Evolutionary conservation across 192 early-diverging fungal species (phyloP), one percentile per base, ranked within the genome.

Genomic region (Lobosporangium transversale): DNA sequence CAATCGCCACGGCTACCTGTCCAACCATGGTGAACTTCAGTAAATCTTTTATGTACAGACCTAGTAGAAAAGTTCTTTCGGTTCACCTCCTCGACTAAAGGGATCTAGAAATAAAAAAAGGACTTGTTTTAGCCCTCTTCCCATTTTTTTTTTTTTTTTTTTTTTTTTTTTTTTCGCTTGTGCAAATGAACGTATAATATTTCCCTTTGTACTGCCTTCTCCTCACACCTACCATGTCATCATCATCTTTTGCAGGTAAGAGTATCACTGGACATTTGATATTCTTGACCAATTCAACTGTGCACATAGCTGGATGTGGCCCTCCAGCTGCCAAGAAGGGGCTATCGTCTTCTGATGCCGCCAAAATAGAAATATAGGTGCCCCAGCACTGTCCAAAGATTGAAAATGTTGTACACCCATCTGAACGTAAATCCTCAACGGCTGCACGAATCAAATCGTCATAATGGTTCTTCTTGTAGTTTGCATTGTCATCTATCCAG

Each of bases 301-400:
- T 57, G 27, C 86, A 66, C 31, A 83, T 63, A 6, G 89, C 83
- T 5, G 92, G 89, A 40, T 93, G 92, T 31, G 89, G 83, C 14
- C 89, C 80, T 0, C 86, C 85, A 18, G 78, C 52, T n/a, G 84
- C 86, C n/a, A 64, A 58, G 37, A 87, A 79, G 4, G 79, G 84
- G 1, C 58, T 63, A 10, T 31, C 70, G 9, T 80, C 76, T 32
- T 80, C 66, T 12, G 78, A 80, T 4, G 82, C 68, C 26, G 84
- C 84, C 26, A 79, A 47, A 5, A 84, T 71, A 11, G 85, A 79
- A 43, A 90, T 79, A 47, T 83, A 82, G 9, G 81, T 81, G 24
- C 92, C 89, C 90, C 90, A 91, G 78, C 90, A 92, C 63, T 91
- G 88, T 12, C 90, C 92, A 43, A 88, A 52, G 17, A 87, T 45